A percentile compares a stretch with the other conserved stretches of the same genome.
These are phyloP conservation scores for Funneliformis caledonium DNA, from an alignment of 371 early-diverging fungal genomes.

Conservation along the genomic window DNA sequence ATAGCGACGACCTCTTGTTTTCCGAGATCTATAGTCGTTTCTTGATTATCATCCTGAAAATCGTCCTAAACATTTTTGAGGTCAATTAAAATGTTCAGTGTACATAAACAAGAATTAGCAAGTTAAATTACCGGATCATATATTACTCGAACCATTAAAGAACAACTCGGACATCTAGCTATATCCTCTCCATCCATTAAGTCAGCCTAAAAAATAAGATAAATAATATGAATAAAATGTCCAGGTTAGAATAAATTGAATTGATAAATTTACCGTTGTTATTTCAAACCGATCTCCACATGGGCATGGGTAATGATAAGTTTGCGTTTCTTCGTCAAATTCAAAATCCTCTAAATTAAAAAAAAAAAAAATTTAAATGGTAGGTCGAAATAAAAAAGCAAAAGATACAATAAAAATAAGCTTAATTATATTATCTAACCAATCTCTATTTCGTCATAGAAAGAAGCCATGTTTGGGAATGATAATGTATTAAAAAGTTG, in stretches of 20 bases:
- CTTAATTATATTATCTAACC: conserved; percentile 9
- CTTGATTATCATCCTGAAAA: conserved; percentile 16
- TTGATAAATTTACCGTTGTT: conserved; percentile 57
- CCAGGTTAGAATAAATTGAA: background rate
- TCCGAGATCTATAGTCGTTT: background rate
- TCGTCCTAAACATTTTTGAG: conserved; percentile 21
- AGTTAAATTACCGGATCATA: conserved; percentile 68
- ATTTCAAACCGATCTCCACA: conserved; percentile 99
- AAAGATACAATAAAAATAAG: background rate
- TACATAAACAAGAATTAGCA: background rate
- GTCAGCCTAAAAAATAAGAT: conserved; percentile 68
- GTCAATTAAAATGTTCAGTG: background rate
- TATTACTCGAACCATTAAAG: conserved; percentile 87
- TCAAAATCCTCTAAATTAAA: conserved; percentile 85
- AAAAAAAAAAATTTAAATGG: background rate
- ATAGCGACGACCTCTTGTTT: background rate
- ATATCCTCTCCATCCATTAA: conserved; percentile 92
- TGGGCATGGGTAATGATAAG: conserved; percentile 98
- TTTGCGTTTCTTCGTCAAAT: conserved; percentile 82
- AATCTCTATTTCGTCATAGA: conserved; percentile 75
- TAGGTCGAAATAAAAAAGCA: background rate
- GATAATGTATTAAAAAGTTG: too few relatives aligned
- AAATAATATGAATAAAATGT: background rate
- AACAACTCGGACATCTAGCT: conserved; percentile 96
- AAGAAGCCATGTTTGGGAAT: conserved; percentile 57